Base-by-base conservation (phyloP, 2,329 filamentous ascomycete species). In the Colletotrichum navitas region DNA sequence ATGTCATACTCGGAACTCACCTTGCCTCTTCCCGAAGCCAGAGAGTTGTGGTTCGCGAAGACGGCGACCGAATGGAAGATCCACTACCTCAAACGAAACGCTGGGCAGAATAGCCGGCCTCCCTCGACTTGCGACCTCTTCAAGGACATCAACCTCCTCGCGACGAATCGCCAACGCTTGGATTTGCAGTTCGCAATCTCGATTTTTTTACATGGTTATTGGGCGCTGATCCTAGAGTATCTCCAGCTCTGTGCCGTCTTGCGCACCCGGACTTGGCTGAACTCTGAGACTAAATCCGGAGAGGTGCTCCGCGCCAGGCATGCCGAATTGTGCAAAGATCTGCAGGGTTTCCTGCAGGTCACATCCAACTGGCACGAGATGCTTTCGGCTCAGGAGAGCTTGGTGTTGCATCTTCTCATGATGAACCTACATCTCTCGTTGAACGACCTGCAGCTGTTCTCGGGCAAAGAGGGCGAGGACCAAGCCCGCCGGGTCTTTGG, bases 1-100 rank as follows among this genome's bases (percentile, higher is more conserved):
- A 88, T 93, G 74, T 92, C 91, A 0, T 94, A 93, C 75, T 86
- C 90, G 0, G 92, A 94, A 75, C 81, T 94, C 60, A 88, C 88
- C 5, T 81, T 93, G 3, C 90, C 91, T 1, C 79, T 94, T 0
- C 92, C 92, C 0, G 88, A 87, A 71, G 83, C 88, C 0, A 85
- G 86, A 65, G 84, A 87, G 16, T 78, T 94, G 2, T 94, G 92
- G 92, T 85, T 88, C 59, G 91, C 92, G 1, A 85, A 86, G 39
- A 86, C 86, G 0, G 90, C 92, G 2, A 77, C 82, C 24, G 87
- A 90, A 72, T 94, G 92, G 91, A 92, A 92, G 77, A 78, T 82
- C 10, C 81, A 86, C 1, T 92, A 89, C 73, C 79, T 92, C 3
- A 77, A 83, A 76, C 72, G 80, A 32, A 76, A 81, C 8, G 78